These are phyloP conservation scores for Cadophora sp. DNA, from an alignment of 2,329 filamentous ascomycete genomes.

Conservation along the genomic window DNA sequence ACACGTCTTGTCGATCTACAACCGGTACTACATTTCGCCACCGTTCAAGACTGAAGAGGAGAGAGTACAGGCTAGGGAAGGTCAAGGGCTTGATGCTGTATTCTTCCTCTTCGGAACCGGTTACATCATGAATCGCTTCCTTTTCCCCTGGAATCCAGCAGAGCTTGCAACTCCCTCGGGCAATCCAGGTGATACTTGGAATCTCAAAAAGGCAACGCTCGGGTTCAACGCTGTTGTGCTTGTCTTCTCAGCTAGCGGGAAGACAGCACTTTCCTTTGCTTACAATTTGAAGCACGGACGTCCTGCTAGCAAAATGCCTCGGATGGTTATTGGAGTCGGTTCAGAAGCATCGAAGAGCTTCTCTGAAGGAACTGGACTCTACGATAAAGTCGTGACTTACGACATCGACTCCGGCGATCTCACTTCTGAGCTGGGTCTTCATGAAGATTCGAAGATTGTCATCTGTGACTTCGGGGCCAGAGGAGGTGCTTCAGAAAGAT, in stretches of 20 bases:
- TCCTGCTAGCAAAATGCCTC: conserved; percentile 27
- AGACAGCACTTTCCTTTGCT: conserved; percentile 37
- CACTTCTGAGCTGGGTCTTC: conserved; percentile 26
- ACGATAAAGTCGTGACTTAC: conserved; percentile 35
- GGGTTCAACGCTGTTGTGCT: conserved; percentile 33
- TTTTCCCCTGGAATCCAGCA: conserved; percentile 35
- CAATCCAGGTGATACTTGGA: conserved; percentile 30
- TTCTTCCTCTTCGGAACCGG: conserved; percentile 35
- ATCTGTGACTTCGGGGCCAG: conserved; percentile 37
- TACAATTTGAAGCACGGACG: conserved; percentile 35
- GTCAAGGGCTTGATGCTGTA: conserved; percentile 33
- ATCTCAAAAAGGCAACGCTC: conserved; percentile 32
- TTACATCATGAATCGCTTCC: conserved; percentile 37
- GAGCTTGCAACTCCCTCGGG: conserved; percentile 29
- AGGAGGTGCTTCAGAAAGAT: conserved; percentile 30
- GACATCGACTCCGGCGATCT: conserved; percentile 29
- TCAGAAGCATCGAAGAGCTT: conserved; percentile 33
- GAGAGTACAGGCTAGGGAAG: conserved; percentile 21
- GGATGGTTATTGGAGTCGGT: conserved; percentile 36
- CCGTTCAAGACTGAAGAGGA: conserved; percentile 17
- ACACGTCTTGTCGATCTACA: conserved; percentile 38
- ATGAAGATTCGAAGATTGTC: conserved; percentile 31
- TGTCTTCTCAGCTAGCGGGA: conserved; percentile 37
- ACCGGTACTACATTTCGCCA: conserved; percentile 33
- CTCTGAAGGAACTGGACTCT: conserved; percentile 34